phyloP scores from a whole-genome alignment of 163 green algal genomes.

The Scenedesmus sp. region DNA sequence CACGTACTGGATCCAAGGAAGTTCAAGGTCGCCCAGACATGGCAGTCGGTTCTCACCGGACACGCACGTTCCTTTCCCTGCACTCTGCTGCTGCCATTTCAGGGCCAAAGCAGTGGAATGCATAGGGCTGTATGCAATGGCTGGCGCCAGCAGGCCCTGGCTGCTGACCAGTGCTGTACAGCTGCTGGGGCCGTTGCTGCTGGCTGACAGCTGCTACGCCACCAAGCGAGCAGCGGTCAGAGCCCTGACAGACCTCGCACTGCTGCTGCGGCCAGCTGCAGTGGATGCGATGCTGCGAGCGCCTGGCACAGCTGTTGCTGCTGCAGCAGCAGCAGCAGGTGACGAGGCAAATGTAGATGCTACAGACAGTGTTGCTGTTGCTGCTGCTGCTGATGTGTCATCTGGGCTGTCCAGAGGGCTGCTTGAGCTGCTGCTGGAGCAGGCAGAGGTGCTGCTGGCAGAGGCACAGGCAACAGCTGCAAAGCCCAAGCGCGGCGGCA shows the following conservation, averaged over 20 bases:
- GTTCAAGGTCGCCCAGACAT: too few relatives aligned
- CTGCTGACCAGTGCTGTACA: constrained; percentile 8
- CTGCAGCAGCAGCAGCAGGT: background rate
- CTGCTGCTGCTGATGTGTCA: background rate
- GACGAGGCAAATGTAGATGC: background rate
- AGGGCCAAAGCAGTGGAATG: constrained; percentile 47
- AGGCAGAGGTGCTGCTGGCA: constrained; percentile 38
- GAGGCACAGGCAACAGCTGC: background rate
- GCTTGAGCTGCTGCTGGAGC: constrained; percentile 40
- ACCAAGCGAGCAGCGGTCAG: background rate
- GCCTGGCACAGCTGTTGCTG: background rate
- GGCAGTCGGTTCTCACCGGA: too few relatives aligned
- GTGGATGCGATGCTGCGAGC: constrained; percentile 29
- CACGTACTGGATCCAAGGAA: too few relatives aligned
- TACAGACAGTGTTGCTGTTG: background rate
- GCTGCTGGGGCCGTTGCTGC: constrained; percentile 4
- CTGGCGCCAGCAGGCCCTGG: background rate
- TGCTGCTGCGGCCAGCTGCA: constrained; percentile 36
- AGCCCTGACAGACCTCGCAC: constrained; percentile 31
- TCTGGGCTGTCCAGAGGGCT: background rate
- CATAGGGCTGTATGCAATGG: constrained; percentile 31
- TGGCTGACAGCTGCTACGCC: background rate
- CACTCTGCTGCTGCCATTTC: background rate
- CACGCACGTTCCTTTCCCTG: too few relatives aligned
- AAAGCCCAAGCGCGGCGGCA: background rate